Conservation (phyloP, 768 basidiomycete genomes). For the Pleurotus sapidus region DNA sequence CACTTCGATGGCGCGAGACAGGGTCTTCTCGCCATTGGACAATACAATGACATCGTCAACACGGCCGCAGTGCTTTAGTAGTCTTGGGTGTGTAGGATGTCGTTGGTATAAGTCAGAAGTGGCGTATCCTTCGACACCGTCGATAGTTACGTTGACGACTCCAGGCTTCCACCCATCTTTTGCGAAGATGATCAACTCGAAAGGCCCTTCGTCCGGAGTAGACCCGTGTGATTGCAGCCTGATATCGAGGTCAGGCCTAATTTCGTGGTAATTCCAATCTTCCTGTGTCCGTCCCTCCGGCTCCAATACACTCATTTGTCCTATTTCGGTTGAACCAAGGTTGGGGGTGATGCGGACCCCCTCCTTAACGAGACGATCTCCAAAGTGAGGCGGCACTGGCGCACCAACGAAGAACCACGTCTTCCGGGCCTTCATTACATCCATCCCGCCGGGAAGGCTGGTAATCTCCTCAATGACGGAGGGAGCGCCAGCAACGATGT, state of each 20-base stretch:
- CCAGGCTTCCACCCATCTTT: not conserved
- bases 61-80: conserved; percentile 19
- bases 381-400: not conserved
- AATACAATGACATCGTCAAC: conserved; percentile 20
- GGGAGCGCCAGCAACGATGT: not conserved
- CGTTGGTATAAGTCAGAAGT: conserved; percentile 19
- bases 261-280: not conserved
- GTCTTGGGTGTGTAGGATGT: conserved; percentile 19
- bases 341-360: not conserved
- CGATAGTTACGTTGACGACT: conserved; percentile 7
- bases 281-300: not conserved
- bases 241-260: not conserved
- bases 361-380: not conserved
- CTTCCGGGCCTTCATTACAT: not conserved
- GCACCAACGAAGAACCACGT: not conserved
- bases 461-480: not conserved
- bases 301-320: not conserved
- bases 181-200: not conserved
- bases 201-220: not conserved
- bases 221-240: not conserved
- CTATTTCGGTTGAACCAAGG: not conserved
- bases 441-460: not conserved
- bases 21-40: conserved; percentile 15
- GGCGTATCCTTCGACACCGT: conserved; percentile 14
- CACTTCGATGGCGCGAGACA: not conserved